Evolutionary conservation across 2,329 filamentous ascomycete species (phyloP).

Genomic region (Fusarium begoniae): DNA sequence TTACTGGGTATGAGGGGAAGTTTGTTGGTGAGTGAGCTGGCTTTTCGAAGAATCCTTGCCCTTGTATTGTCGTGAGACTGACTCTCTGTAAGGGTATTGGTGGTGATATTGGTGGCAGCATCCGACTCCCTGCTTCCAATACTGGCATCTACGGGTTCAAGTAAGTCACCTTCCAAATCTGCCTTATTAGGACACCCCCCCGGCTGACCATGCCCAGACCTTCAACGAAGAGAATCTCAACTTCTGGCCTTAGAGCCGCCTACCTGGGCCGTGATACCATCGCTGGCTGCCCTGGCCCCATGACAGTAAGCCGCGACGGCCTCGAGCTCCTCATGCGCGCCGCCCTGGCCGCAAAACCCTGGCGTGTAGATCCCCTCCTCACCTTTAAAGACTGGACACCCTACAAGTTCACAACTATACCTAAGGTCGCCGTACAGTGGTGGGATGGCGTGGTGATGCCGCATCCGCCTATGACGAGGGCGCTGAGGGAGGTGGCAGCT

Average conservation of each 20-base stretch:
- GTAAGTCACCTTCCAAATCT: neutral
- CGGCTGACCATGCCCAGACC: neutral
- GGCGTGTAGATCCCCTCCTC: constrained; percentile 46
- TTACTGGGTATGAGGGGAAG: constrained; percentile 53
- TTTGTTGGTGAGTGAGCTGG: constrained; percentile 42
- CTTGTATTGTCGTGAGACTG: neutral
- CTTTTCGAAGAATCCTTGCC: neutral
- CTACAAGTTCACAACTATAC: constrained; percentile 50
- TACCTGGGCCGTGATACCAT: neutral
- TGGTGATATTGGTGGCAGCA: constrained; percentile 54
- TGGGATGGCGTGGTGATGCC: constrained; percentile 68
- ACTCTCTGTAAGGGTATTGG: constrained; percentile 47
- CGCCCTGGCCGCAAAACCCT: constrained; percentile 44
- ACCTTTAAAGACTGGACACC: constrained; percentile 48
- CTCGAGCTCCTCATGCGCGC: constrained; percentile 50
- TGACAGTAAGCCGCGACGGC: constrained; percentile 47
- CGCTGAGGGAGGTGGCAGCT: constrained; percentile 62
- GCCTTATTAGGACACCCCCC: constrained; percentile 37
- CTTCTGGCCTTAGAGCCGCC: constrained; percentile 33
- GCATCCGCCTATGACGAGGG: constrained; percentile 67
- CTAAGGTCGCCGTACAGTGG: constrained; percentile 68
- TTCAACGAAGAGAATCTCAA: neutral
- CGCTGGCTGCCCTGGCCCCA: constrained; percentile 39
- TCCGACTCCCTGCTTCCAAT: constrained; percentile 49
- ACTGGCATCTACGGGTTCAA: constrained; percentile 50